These are phyloP conservation scores for Leucaena leucocephala DNA, from an alignment of 306 rosid species.

Conservation along the genomic window DNA sequence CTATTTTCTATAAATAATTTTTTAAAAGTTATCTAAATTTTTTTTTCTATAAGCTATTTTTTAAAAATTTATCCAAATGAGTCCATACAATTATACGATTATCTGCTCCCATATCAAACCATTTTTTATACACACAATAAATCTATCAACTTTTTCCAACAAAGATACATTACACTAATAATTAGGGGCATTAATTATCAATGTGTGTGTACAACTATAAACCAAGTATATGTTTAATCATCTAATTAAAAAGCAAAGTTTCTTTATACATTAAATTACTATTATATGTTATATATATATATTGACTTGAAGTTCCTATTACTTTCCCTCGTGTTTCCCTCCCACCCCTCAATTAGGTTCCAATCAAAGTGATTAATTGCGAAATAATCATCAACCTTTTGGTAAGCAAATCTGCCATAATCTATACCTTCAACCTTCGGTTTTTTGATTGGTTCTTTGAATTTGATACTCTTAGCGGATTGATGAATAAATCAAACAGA, in stretches of 20 bases:
- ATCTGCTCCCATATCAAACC: too few relatives aligned
- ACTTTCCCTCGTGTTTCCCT: conserved; percentile 48
- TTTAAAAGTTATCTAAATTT: too few relatives aligned
- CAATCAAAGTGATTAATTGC: conserved; percentile 31
- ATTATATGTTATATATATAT: neutral
- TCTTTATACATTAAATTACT: neutral
- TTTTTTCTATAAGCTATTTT: too few relatives aligned
- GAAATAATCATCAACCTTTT: conserved; percentile 26
- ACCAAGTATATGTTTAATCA: neutral
- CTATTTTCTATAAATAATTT: too few relatives aligned
- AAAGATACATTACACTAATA: neutral
- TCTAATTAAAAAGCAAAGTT: neutral
- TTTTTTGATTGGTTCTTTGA: conserved; percentile 14
- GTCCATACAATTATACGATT: too few relatives aligned
- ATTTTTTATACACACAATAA: neutral
- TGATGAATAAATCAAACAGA: neutral
- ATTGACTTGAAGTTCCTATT: conserved; percentile 35
- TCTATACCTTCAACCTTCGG: conserved; percentile 28
- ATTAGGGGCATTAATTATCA: neutral
- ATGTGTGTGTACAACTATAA: neutral
- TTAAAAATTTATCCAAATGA: too few relatives aligned
- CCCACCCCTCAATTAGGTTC: conserved; percentile 49
- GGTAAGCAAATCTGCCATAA: conserved; percentile 29
- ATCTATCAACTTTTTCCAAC: neutral
- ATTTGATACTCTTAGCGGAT: neutral